A percentile compares a stretch with the other conserved stretches of the same genome.
These are phyloP conservation scores for Cladosporium sp. DNA, from an alignment of 2,329 filamentous ascomycete genomes.

Conservation along the genomic window DNA sequence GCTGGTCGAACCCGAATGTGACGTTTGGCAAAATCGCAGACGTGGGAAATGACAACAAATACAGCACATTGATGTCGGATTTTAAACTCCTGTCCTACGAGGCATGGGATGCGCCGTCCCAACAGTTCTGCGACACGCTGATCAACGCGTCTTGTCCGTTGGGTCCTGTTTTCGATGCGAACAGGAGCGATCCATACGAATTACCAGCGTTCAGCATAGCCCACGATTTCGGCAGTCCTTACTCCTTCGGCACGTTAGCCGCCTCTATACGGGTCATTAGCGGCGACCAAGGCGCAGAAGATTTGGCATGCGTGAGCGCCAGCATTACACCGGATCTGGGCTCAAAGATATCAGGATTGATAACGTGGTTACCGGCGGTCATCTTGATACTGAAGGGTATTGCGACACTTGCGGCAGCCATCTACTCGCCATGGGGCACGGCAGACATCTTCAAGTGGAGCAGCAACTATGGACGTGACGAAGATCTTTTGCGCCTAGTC, in stretches of 20 bases:
- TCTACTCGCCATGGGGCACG: constrained; percentile 92
- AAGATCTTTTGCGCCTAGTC: constrained; percentile 84
- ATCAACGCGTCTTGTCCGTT: constrained; percentile 70
- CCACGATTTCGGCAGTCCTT: constrained; percentile 76
- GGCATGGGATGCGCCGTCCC: constrained; percentile 58
- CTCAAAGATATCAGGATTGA: constrained; percentile 61
- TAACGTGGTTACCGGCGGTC: constrained; percentile 75
- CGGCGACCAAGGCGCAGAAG: constrained; percentile 63
- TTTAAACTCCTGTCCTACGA: constrained; percentile 77
- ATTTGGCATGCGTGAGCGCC: constrained; percentile 79
- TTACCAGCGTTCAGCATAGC: constrained; percentile 73
- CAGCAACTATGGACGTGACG: constrained; percentile 95
- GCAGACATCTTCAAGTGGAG: constrained; percentile 91
- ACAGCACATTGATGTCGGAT: constrained; percentile 71
- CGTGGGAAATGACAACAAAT: constrained; percentile 57
- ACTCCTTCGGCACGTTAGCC: constrained; percentile 80
- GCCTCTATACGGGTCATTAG: constrained; percentile 73
- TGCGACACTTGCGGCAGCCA: constrained; percentile 79
- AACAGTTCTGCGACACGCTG: constrained; percentile 65
- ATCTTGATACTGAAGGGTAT: constrained; percentile 77
- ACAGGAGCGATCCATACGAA: constrained; percentile 51
- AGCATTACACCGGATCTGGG: constrained; percentile 83
- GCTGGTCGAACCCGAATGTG: constrained; percentile 59
- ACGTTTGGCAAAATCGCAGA: constrained; percentile 74
- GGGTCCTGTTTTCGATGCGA: constrained; percentile 67